Evolutionary conservation across 1,284 basidiomycete species (phyloP), one percentile per base, ranked within the genome.

Genomic region (Melampsora americana): DNA sequence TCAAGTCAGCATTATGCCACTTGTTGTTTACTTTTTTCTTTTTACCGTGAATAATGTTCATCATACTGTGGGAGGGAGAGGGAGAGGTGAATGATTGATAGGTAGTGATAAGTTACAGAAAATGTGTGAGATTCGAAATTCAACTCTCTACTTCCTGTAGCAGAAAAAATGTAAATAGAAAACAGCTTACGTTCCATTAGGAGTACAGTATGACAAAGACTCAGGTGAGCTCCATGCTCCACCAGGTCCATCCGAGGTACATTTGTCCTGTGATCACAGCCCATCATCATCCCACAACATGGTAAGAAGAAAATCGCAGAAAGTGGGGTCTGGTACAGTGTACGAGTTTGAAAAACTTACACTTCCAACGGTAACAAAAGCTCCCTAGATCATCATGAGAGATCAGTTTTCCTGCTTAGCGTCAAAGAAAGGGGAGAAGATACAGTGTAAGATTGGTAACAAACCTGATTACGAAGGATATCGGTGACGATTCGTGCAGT

Each of bases 401-500:
- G 32, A 4, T 42, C 42, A 42, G 42, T 14, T 42, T 42, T 42
- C 12, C 2, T 42, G 42, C 2, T 42, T 12, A 7, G 6, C n/a
- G 11, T 20, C 2, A n/a, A 28, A n/a, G 28, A 3, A n/a, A 23
- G 28, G 6, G 28, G n/a, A 59, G n/a, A 59, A 59, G n/a, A 23
- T 7, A 59, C 9, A 16, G 7, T 35, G 9, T 20, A 65, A 35
- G 12, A 20, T 26, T 5, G 20, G 2, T 32, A 2, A 66, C 70
- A 32, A 20, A 72, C 70, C 48, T 72, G 70, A 39, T 53, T 72
- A 28, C 70, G 42, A 18, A 72, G 62, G 23, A 72, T 72, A 48
- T 72, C 70, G n/a, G 70, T 72, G 46, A 72, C 5, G 26, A 72
- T 72, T 39, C 70, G 42, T 16, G 61, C 70, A 5, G 70, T 66